phyloP scores from a whole-genome alignment of 192 early-diverging fungal genomes.

The Piromyces finnis region DNA sequence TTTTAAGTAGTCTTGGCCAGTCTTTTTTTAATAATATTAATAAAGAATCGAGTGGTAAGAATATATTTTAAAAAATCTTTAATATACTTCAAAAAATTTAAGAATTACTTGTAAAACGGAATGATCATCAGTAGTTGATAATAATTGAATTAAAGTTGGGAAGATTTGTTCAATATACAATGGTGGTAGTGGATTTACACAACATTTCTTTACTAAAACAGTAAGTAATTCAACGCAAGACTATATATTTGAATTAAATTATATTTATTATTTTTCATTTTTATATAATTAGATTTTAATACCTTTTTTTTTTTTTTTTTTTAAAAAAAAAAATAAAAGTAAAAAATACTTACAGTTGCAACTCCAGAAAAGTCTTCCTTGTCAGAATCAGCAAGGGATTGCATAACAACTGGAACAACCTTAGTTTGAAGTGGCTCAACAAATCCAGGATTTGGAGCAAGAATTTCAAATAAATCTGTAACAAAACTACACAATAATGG shows the following conservation, averaged over 20 bases:
- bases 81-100: too few species aligned
- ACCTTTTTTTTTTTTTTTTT: too few species aligned
- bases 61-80: too few species aligned
- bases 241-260: background rate
- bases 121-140: slow-evolving; percentile 47
- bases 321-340: slow-evolving; percentile 1
- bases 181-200: background rate
- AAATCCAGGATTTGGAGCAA: slow-evolving; percentile 48
- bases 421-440: slow-evolving; percentile 47
- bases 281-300: too few species aligned
- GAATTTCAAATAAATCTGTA: slow-evolving; percentile 54
- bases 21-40: slow-evolving; percentile 11
- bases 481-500: slow-evolving; percentile 54
- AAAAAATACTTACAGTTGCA: slow-evolving; percentile 9
- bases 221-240: background rate
- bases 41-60: too few species aligned
- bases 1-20: slow-evolving; percentile 69
- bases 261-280: too few species aligned
- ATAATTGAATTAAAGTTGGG: slow-evolving; percentile 56
- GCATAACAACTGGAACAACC: slow-evolving; percentile 48
- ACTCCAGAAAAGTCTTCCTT: slow-evolving; percentile 14
- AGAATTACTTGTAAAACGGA: slow-evolving; percentile 51
- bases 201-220: background rate
- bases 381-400: slow-evolving; percentile 27
- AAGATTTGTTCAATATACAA: slow-evolving; percentile 38